Evolutionary conservation across 139 green algal species (phyloP).

Genomic region (Pycnococcus provasolii): DNA sequence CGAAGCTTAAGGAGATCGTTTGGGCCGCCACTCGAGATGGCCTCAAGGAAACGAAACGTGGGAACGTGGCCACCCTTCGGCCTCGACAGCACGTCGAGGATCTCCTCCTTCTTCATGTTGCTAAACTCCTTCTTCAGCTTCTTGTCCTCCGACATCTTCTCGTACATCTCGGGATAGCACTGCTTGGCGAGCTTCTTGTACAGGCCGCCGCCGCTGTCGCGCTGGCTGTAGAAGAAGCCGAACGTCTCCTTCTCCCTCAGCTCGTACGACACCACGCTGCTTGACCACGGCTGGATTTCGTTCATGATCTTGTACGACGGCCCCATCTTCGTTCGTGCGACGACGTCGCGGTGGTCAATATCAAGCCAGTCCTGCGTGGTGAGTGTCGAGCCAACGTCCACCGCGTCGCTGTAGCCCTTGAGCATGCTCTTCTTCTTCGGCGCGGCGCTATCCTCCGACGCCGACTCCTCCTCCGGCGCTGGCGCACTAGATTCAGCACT

Average conservation of each 20-base stretch:
- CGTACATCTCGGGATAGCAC: conserved; percentile 23
- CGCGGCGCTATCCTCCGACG: no score
- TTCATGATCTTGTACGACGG: conserved; percentile 20
- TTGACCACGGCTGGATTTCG: conserved; percentile 21
- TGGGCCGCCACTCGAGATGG: background rate
- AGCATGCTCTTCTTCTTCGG: no score
- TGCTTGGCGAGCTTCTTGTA: conserved; percentile 22
- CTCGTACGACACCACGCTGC: background rate
- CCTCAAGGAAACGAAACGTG: conserved; percentile 19
- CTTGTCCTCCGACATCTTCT: conserved; percentile 18
- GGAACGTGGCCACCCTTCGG: conserved; percentile 8
- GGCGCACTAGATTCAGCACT: no score
- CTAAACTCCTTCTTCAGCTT: conserved; percentile 7
- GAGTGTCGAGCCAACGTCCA: no score
- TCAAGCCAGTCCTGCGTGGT: conserved; percentile 14
- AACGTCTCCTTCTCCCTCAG: conserved; percentile 15
- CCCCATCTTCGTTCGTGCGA: conserved; percentile 10
- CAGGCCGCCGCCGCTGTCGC: conserved; percentile 7
- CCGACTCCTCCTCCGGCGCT: no score
- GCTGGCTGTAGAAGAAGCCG: conserved; percentile 23
- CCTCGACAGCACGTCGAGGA: background rate
- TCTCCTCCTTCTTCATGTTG: background rate
- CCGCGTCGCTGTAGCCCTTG: no score
- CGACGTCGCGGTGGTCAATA: conserved; percentile 28
- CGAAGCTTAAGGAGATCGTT: conserved; percentile 14